Evolutionary conservation across 1,284 basidiomycete species (phyloP), one percentile per base, ranked within the genome.

Genomic region (Papiliotrema terrestris): DNA sequence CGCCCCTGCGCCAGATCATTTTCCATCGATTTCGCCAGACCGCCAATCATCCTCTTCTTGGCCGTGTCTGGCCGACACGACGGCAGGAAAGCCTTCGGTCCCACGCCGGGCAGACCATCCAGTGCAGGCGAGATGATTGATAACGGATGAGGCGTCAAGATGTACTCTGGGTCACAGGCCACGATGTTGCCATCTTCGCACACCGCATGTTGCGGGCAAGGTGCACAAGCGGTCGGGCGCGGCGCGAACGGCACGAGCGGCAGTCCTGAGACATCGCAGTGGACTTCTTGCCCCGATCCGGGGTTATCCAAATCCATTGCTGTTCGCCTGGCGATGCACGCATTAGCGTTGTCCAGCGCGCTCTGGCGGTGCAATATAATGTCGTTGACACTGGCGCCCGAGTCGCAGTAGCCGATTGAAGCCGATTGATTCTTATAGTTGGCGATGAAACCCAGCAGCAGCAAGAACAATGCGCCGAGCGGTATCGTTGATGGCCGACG

Each of bases 61-160:
- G 80, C 84, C 45, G 89, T 89, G 75, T 97, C 92, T 67, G 89
- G 87, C 39, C 84, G 78, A 73, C 94, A 97, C 35, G 80, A 79
- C 22, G 91, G 89, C 11, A 90, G 83, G 60, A 95, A 81, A 8
- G 87, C 88, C 38, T 91, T 80, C 45, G 88, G 83, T 8, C 89
- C 88, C 23, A 91, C 71, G 15, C 84, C 83, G 11, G 91, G 91
- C 45, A 93, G 67, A 20, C 91, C 91, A 75, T 92, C 83, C 32
- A 87, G 26, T 15, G 74, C 55, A 15, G 72, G 60, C 2, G 63
- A 58, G 13, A 73, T 47, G 32, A 71, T 55, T 2, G 60, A 56
- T 69, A 74, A 54, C 3, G 67, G 61, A 49, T 65, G 59, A 2
- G 59, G 55, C 2, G 62, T 50, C 39, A 89, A 79, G 60, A 94